phyloP scores from a whole-genome alignment of 2,329 filamentous ascomycete genomes.

The Colletotrichum simmondsii region DNA sequence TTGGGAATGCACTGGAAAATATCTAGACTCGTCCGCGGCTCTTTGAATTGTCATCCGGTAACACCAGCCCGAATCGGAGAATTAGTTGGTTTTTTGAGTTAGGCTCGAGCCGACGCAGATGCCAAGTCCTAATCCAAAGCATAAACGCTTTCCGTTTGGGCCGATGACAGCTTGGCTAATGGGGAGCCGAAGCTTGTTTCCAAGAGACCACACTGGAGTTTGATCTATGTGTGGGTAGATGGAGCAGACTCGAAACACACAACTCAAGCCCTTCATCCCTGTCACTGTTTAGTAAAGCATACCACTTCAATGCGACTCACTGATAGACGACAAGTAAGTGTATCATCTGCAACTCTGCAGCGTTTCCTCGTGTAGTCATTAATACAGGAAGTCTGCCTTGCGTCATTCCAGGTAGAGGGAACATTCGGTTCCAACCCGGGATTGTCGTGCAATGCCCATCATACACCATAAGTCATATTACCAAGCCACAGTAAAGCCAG shows the following conservation, averaged over 20 bases:
- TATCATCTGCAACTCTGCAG: conserved; percentile 10
- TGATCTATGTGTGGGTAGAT: background rate
- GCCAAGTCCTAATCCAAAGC: background rate
- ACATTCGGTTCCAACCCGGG: background rate
- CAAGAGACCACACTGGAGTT: background rate
- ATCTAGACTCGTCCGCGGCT: background rate
- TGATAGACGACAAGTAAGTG: background rate
- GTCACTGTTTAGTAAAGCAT: conserved; percentile 10
- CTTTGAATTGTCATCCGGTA: background rate
- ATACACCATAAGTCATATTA: conserved; percentile 31
- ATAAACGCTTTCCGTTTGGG: background rate
- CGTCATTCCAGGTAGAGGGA: background rate
- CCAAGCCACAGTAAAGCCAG: conserved; percentile 31
- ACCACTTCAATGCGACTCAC: background rate
- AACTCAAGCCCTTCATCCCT: conserved; percentile 2
- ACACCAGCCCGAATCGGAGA: background rate
- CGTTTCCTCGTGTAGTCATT: conserved; percentile 11
- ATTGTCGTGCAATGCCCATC: conserved; percentile 7
- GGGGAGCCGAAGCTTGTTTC: conserved; percentile 24
- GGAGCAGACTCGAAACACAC: conserved; percentile 26
- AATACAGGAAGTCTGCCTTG: background rate
- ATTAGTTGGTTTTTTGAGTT: conserved; percentile 14
- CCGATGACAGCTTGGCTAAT: conserved; percentile 3
- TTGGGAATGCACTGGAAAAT: background rate
- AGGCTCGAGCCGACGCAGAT: conserved; percentile 13